These are phyloP conservation scores for Candida pseudoglaebosa DNA, from an alignment of 805 yeast genomes.

Conservation along the genomic window DNA sequence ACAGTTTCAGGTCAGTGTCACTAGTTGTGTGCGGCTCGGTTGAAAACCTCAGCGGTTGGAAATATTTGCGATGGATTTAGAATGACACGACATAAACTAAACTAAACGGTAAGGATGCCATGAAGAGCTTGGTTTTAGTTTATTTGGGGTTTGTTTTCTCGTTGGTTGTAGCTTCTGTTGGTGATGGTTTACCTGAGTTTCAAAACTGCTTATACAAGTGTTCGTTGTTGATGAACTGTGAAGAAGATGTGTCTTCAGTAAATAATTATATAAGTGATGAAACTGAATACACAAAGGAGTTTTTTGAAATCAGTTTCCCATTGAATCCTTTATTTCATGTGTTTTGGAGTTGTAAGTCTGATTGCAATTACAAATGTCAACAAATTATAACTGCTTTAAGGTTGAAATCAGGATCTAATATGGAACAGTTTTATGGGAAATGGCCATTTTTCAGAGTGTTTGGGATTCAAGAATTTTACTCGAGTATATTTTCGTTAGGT, in stretches of 20 bases:
- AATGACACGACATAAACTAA: no score
- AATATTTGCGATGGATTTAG: no score
- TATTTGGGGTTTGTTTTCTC: not conserved
- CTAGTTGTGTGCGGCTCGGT: no score
- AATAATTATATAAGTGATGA: not conserved
- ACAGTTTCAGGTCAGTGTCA: no score
- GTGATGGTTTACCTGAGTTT: conserved; percentile 31
- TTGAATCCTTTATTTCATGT: conserved; percentile 18
- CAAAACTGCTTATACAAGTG: conserved; percentile 23
- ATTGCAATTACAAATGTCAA: conserved; percentile 39
- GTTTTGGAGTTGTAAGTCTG: conserved; percentile 32
- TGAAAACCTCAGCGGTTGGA: no score
- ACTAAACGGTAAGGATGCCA: not conserved
- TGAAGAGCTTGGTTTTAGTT: not conserved
- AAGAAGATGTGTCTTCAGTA: conserved; percentile 1
- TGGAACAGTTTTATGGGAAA: conserved; percentile 42
- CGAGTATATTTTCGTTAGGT: conserved; percentile 31
- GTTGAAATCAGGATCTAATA: conserved; percentile 13
- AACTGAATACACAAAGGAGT: not conserved
- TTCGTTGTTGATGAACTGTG: conserved; percentile 15
- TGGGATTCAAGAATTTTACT: conserved; percentile 35
- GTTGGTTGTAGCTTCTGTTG: conserved; percentile 20
- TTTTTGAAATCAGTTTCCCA: conserved; percentile 3
- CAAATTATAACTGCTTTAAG: conserved; percentile 28
- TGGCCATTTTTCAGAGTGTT: conserved; percentile 39